A percentile compares a stretch with the other conserved stretches of the same genome.
Conservation (phyloP, 345 rosid genomes). For the Gossypium herbaceum region DNA sequence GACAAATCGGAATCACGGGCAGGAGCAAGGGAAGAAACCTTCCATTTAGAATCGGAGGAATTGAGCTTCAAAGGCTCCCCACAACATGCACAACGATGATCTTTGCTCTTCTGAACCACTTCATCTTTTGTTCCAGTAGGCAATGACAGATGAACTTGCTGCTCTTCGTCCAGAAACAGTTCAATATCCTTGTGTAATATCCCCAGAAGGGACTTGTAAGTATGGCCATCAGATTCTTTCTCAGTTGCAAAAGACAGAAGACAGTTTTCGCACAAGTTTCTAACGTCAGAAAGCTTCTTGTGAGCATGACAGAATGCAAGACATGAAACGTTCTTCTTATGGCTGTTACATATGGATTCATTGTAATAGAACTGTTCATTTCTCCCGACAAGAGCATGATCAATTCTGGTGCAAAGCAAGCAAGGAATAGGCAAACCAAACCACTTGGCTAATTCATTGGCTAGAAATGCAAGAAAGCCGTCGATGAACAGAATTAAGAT, state of each 20-base stretch:
- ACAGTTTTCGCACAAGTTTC: slow-evolving; percentile 81
- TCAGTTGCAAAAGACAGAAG: slow-evolving; percentile 87
- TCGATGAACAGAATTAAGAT: slow-evolving; percentile 62
- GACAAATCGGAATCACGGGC: slow-evolving; percentile 40
- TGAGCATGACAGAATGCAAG: slow-evolving; percentile 85
- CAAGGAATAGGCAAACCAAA: slow-evolving; percentile 79
- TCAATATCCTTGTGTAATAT: slow-evolving; percentile 76
- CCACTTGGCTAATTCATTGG: slow-evolving; percentile 68
- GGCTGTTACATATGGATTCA: slow-evolving; percentile 65
- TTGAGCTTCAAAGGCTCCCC: slow-evolving; percentile 56
- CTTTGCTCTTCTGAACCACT: slow-evolving; percentile 17
- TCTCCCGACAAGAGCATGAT: slow-evolving; percentile 52
- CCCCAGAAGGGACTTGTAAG: slow-evolving; percentile 75
- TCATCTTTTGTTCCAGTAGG: slow-evolving; percentile 40
- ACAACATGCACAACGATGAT: slow-evolving; percentile 57
- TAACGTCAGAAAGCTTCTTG: slow-evolving; percentile 74
- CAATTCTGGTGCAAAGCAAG: slow-evolving; percentile 79
- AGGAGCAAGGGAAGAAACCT: slow-evolving; percentile 45
- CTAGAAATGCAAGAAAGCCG: slow-evolving; percentile 56
- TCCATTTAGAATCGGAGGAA: slow-evolving; percentile 24
- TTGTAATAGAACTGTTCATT: slow-evolving; percentile 65
- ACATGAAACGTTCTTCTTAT: slow-evolving; percentile 72
- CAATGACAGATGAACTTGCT: slow-evolving; percentile 39
- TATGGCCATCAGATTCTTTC: slow-evolving; percentile 68
- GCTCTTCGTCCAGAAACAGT: slow-evolving; percentile 58